Percentiles rank a stretch among this genome's conserved stretches.
Conservation (phyloP, 345 rosid species). For the Syzygium oleosum region DNA sequence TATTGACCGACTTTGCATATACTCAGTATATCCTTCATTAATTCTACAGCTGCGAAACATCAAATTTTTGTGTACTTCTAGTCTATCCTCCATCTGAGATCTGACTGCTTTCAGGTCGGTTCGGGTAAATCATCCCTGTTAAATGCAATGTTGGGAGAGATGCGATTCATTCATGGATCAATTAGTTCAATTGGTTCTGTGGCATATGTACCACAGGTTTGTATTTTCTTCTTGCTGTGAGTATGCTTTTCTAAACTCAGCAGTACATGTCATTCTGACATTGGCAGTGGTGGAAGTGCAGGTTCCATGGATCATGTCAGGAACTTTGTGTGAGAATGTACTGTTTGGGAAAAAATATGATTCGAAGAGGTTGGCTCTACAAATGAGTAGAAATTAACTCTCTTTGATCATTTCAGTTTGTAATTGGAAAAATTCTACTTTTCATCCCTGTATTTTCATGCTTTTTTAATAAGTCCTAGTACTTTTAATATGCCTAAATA, state of each 20-base stretch:
- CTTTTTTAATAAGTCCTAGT: neutral
- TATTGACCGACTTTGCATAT: neutral
- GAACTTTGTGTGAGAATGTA: slow-evolving; percentile 72
- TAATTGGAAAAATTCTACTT: neutral
- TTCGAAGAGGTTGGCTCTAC: slow-evolving; percentile 40
- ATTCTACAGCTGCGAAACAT: neutral
- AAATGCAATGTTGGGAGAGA: slow-evolving; percentile 66
- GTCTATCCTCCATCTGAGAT: neutral
- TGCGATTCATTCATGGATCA: slow-evolving; percentile 53
- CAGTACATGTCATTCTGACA: slow-evolving; percentile 6
- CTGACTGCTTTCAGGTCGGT: slow-evolving; percentile 58
- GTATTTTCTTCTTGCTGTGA: slow-evolving; percentile 1
- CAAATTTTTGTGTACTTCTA: neutral
- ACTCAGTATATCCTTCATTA: neutral
- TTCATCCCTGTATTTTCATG: neutral
- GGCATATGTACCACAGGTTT: slow-evolving; percentile 92
- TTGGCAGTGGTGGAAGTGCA: slow-evolving; percentile 16
- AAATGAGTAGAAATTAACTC: neutral
- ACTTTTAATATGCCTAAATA: neutral
- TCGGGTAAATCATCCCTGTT: slow-evolving; percentile 93
- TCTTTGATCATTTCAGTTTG: neutral
- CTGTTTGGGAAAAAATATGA: slow-evolving; percentile 62
- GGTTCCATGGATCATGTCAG: slow-evolving; percentile 95
- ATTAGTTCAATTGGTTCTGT: slow-evolving; percentile 43
- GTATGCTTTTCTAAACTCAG: slow-evolving; percentile 1